These are phyloP conservation scores for Mesembryanthemum crystallinum DNA, from an alignment of 148 eudicot species.

Conservation along the genomic window DNA sequence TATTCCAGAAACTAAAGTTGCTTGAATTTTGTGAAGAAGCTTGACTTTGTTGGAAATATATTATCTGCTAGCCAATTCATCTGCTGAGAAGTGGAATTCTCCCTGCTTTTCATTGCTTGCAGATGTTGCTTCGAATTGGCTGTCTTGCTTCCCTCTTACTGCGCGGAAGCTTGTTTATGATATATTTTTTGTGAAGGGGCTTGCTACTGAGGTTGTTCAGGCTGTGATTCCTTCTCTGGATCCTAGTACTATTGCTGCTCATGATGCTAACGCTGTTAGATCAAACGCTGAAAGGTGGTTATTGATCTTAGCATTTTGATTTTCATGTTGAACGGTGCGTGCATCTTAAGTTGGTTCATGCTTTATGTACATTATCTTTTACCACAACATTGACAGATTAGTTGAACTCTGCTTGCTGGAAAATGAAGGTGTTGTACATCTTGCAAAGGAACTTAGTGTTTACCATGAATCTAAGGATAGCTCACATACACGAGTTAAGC, in stretches of 20 bases:
- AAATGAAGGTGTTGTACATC: slow-evolving; percentile 55
- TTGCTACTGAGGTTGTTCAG: slow-evolving; percentile 61
- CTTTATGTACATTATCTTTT: neutral
- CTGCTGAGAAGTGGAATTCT: neutral
- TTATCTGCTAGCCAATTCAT: neutral
- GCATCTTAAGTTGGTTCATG: neutral
- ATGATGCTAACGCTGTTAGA: slow-evolving; percentile 45
- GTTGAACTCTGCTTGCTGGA: slow-evolving; percentile 70
- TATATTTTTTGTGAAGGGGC: slow-evolving; percentile 65
- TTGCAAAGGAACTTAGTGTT: slow-evolving; percentile 54
- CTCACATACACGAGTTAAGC: slow-evolving; percentile 34
- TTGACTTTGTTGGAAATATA: neutral
- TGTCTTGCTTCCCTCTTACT: slow-evolving; percentile 68
- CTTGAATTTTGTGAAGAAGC: neutral
- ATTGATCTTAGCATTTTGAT: neutral
- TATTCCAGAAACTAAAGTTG: neutral
- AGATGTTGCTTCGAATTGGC: slow-evolving; percentile 92
- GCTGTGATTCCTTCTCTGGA: slow-evolving; percentile 67
- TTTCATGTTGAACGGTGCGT: neutral
- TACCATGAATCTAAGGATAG: slow-evolving; percentile 34
- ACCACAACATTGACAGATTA: slow-evolving; percentile 46
- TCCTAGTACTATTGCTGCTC: slow-evolving; percentile 37
- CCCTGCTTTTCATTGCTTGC: slow-evolving; percentile 25
- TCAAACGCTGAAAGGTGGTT: slow-evolving; percentile 85
- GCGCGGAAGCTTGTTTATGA: slow-evolving; percentile 84